Base-by-base conservation (phyloP, 2,329 filamentous ascomycete genomes). In the Phialemoniopsis sp. region DNA sequence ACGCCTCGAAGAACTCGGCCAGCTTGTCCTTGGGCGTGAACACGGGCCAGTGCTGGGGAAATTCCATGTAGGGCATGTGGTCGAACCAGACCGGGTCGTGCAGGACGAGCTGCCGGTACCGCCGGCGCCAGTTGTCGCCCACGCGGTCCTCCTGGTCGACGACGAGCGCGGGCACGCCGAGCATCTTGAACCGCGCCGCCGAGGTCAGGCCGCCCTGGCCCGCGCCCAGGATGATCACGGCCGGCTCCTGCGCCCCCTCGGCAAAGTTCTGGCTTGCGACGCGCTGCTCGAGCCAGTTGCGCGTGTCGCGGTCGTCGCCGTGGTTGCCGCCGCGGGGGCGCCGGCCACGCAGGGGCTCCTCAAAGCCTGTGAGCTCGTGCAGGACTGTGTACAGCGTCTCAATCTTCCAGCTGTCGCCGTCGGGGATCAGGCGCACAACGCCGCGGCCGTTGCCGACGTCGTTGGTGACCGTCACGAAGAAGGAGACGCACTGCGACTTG, bases 1-100 rank as follows among this genome's bases (percentile, higher is more conserved):
- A 87, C 0, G 72, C 63, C 46, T 85, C 81, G 44, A 87, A 80
- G 60, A 78, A 87, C 32, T 85, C 78, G 2, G 70, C 83, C 0
- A 86, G 63, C 52, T 87, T 87, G 56, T 87, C 82, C 52, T 86
- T 87, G 5, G 82, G 80, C 0, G 81, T 85, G 55, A 84, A 87
- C 13, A 83, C 63, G 4, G 82, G 82, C 82, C 82, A 87, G 38
- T 72, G 70, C 0, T 69, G 52, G 0, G 82, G 83, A 52, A 86
- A 87, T 0, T 64, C 61, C 4, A 87, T 48, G 53, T 84, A 87
- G 0, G 82, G 78, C 63, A 85, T 62, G 50, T 80, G 74, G 39
- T 76, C 71, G 41, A 70, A 76, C 65, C 68, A 81, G 3, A 85
- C 76, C 0, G 81, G 80, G 47, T 86, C 82, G 48, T 87, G 82